phyloP scores from a whole-genome alignment of 179 eudicot species.

The Amaranthus tricolor region DNA sequence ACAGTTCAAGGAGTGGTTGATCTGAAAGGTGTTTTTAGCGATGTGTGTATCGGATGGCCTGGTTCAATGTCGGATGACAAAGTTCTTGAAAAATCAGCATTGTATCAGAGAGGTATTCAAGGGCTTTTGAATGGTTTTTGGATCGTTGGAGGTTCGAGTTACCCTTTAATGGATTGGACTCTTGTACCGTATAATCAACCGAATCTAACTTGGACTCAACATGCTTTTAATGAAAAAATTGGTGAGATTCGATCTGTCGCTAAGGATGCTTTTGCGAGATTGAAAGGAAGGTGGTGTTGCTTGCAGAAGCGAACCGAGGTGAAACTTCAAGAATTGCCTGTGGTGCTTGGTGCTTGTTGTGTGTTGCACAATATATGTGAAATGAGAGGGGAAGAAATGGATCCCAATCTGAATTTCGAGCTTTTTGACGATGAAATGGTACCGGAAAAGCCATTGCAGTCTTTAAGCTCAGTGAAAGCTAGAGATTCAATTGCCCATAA shows the following conservation, averaged over 20 bases:
- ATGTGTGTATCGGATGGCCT: slow-evolving; percentile 70
- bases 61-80: slow-evolving; percentile 65
- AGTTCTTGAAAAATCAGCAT: slow-evolving; percentile 48
- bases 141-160: slow-evolving; percentile 42
- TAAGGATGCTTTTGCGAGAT: slow-evolving; percentile 42
- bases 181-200: slow-evolving; percentile 51
- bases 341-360: slow-evolving; percentile 62
- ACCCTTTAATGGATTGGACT: slow-evolving; percentile 53
- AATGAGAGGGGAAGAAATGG: slow-evolving; percentile 39
- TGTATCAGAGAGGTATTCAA: slow-evolving; percentile 35
- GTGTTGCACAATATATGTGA: slow-evolving; percentile 70
- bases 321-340: slow-evolving; percentile 61
- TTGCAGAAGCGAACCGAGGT: slow-evolving; percentile 66
- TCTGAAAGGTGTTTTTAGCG: slow-evolving; percentile 44
- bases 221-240: slow-evolving; percentile 53
- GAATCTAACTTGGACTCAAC: slow-evolving; percentile 60
- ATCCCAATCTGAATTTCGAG: slow-evolving; percentile 34
- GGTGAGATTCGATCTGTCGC: slow-evolving; percentile 40
- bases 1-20: slow-evolving; percentile 71
- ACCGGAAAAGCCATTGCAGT: slow-evolving; percentile 38
- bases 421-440: slow-evolving; percentile 55
- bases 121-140: slow-evolving; percentile 39
- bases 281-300: slow-evolving; percentile 65
- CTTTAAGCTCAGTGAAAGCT: slow-evolving; percentile 33
- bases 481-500: slow-evolving; percentile 70